A percentile compares a stretch with the other conserved stretches of the same genome.
Evolutionary conservation across 768 basidiomycete genomes (phyloP).

Genomic region (Mycena olivaceomarginata): DNA sequence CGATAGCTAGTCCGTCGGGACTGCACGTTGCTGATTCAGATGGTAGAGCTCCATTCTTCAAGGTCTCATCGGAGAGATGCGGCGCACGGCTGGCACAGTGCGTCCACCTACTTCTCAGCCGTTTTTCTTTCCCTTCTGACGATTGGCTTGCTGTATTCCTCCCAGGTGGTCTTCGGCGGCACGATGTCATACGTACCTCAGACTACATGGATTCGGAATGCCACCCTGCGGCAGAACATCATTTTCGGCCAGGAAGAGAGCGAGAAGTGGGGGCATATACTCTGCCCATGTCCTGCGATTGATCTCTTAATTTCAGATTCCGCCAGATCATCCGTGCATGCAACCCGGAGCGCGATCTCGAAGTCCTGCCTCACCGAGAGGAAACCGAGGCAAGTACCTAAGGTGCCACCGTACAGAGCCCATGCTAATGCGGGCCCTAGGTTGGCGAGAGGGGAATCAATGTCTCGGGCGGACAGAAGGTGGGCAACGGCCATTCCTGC

Average conservation of each 20-base stretch:
- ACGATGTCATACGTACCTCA: conserved; percentile 77
- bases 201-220: conserved; percentile 79
- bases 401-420: neutral
- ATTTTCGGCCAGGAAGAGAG: conserved; percentile 82
- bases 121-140: neutral
- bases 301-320: conserved; percentile 60
- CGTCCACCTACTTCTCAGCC: too few species aligned
- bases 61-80: conserved; percentile 82
- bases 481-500: neutral
- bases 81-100: conserved; percentile 73
- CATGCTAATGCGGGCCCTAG: neutral
- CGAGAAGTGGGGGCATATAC: conserved; percentile 59
- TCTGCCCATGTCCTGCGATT: too few species aligned
- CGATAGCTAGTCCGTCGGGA: neutral
- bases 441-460: conserved; percentile 89
- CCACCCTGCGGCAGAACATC: conserved; percentile 84
- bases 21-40: too few species aligned
- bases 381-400: conserved; percentile 65
- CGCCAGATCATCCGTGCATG: conserved; percentile 78
- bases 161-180: conserved; percentile 71
- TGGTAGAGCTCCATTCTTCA: conserved; percentile 73
- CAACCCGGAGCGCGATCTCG: conserved; percentile 81
- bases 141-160: neutral
- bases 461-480: conserved; percentile 69
- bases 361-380: conserved; percentile 82